Percentiles rank a stretch among this genome's conserved stretches.
Evolutionary conservation across 805 yeast genomes (phyloP).

Genomic region (Lipomyces spencermartinsiae): DNA sequence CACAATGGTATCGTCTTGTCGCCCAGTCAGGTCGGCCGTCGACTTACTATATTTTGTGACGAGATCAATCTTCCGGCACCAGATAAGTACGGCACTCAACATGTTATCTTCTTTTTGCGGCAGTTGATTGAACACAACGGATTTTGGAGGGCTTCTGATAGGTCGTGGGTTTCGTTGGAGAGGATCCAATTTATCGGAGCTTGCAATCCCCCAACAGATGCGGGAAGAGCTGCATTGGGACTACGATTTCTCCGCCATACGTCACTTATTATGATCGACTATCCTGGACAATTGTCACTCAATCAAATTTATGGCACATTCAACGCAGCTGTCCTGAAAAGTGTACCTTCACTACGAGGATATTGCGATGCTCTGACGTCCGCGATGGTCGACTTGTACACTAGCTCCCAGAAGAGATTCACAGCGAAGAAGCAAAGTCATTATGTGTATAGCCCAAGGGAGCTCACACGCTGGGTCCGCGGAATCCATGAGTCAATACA

Average conservation of each 20-base stretch:
- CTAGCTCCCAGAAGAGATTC: constrained; percentile 52
- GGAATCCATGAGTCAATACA: constrained; percentile 67
- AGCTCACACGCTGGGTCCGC: constrained; percentile 82
- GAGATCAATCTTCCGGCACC: constrained; percentile 82
- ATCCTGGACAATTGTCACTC: constrained; percentile 72
- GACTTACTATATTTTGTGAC: constrained; percentile 88
- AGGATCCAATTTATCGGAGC: constrained; percentile 91
- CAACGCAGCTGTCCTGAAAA: constrained; percentile 60
- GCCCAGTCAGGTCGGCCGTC: constrained; percentile 67
- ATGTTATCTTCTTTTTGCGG: constrained; percentile 71
- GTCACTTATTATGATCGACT: constrained; percentile 72
- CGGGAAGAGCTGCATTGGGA: constrained; percentile 68
- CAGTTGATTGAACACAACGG: constrained; percentile 76
- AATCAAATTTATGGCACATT: constrained; percentile 70
- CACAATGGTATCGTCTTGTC: constrained; percentile 59
- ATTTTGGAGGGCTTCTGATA: constrained; percentile 69
- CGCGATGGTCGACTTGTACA: constrained; percentile 72
- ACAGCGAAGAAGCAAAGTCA: constrained; percentile 54
- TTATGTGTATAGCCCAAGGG: constrained; percentile 87
- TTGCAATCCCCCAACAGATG: constrained; percentile 86
- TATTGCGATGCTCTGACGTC: constrained; percentile 58
- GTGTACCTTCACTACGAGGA: constrained; percentile 65
- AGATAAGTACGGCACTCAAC: constrained; percentile 77
- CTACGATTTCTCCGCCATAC: constrained; percentile 71
- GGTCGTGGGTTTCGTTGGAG: constrained; percentile 68